These are phyloP conservation scores for Colletotrichum viniferum DNA, from an alignment of 2,329 filamentous ascomycete genomes.

Conservation along the genomic window DNA sequence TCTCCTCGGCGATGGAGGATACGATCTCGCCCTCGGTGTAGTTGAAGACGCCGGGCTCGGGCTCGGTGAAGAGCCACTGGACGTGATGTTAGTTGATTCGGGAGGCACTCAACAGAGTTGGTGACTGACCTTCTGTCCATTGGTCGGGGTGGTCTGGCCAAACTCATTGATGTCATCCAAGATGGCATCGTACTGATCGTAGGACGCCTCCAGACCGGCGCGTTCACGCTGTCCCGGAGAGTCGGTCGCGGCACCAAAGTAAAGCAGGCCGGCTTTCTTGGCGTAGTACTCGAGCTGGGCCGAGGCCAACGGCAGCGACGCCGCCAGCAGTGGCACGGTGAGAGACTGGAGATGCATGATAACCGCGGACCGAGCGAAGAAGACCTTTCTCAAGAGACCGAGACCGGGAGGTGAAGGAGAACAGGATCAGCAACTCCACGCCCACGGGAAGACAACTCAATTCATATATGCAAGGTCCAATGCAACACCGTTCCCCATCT, in stretches of 20 bases:
- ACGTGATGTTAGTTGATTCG: neutral
- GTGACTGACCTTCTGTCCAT: conserved; percentile 52
- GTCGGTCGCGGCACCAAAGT: conserved; percentile 69
- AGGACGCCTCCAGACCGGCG: conserved; percentile 51
- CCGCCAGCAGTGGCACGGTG: conserved; percentile 30
- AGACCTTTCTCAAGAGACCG: neutral
- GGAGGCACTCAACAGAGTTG: neutral
- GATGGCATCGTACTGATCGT: conserved; percentile 58
- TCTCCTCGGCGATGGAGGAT: conserved; percentile 43
- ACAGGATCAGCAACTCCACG: neutral
- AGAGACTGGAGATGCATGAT: conserved; percentile 27
- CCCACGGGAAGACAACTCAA: neutral
- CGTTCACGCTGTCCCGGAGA: conserved; percentile 41
- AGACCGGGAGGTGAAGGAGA: neutral
- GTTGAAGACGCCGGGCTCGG: conserved; percentile 61
- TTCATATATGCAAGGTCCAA: conserved; percentile 21
- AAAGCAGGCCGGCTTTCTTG: conserved; percentile 56
- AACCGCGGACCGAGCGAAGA: neutral
- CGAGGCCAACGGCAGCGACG: conserved; percentile 30
- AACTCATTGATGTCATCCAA: conserved; percentile 60
- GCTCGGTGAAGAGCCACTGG: conserved; percentile 64
- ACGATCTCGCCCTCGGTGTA: conserved; percentile 62
- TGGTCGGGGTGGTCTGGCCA: conserved; percentile 65
- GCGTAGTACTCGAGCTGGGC: conserved; percentile 53
- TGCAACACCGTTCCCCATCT: neutral